A percentile compares a stretch with the other conserved stretches of the same genome.
Evolutionary conservation across 192 early-diverging fungal genomes (phyloP).

Genomic region (Hyaloraphidium curvatum): DNA sequence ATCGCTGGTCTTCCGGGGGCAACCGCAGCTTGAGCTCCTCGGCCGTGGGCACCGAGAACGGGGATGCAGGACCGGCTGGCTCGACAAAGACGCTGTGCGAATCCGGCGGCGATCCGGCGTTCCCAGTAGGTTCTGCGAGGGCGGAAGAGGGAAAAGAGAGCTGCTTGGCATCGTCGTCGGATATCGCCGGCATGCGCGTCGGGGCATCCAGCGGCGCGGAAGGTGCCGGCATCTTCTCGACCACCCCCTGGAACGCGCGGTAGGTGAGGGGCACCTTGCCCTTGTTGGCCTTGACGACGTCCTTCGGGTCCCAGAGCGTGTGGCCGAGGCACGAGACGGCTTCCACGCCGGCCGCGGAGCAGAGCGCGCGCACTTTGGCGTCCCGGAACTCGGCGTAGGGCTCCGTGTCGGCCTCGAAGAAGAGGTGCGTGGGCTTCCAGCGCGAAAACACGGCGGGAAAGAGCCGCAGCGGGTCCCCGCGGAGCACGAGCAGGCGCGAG

Average conservation of each 20-base stretch:
- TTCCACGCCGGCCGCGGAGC: neutral
- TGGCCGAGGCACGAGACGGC: conserved; percentile 4
- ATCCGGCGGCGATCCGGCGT: no score
- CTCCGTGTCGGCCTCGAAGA: no score
- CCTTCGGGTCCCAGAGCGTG: conserved; percentile 8
- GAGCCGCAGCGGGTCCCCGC: no score
- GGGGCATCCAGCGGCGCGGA: neutral
- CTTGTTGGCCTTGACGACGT: conserved; percentile 4
- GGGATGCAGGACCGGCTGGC: no score
- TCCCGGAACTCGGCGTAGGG: no score
- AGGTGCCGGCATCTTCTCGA: neutral
- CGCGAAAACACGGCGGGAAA: no score
- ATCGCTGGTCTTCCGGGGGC: neutral
- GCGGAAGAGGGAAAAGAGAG: conserved; percentile 2
- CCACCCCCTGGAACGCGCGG: neutral
- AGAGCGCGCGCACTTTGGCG: no score
- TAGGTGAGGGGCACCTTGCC: conserved; percentile 7
- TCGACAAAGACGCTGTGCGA: no score
- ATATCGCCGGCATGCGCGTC: neutral
- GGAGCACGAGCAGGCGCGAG: no score
- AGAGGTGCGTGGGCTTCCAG: no score
- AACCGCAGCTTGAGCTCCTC: neutral
- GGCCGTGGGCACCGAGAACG: no score
- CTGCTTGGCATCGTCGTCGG: neutral
- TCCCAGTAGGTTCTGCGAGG: no score